Evolutionary conservation across 2,329 filamentous ascomycete genomes (phyloP).

Genomic region (Arthrobotrys pseudoclavata): DNA sequence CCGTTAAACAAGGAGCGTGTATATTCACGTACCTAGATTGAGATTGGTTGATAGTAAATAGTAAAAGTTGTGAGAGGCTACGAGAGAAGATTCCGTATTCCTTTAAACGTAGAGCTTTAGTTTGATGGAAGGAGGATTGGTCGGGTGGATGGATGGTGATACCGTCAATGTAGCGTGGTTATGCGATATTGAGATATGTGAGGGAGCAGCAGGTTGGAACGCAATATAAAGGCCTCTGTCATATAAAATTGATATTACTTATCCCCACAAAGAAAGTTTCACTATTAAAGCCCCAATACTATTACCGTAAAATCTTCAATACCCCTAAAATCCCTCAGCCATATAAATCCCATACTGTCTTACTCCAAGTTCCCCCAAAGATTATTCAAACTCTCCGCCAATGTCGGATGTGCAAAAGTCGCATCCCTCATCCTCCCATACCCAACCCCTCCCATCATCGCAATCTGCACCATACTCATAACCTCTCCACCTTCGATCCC

Average conservation of each 20-base stretch:
- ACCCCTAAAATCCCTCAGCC: too few species aligned
- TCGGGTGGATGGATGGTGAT: neutral
- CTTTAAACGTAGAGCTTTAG: neutral
- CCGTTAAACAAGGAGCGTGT: too few species aligned
- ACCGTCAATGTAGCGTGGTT: neutral
- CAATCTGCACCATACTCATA: conserved; percentile 71
- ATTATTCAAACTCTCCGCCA: conserved; percentile 71
- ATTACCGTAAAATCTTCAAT: too few species aligned
- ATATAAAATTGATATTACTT: too few species aligned
- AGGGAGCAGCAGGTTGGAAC: too few species aligned
- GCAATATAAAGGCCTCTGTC: too few species aligned
- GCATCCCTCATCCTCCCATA: conserved; percentile 69
- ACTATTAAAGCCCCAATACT: too few species aligned
- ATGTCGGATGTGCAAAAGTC: conserved; percentile 70
- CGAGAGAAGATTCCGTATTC: neutral
- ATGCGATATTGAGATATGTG: neutral
- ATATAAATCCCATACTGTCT: too few species aligned
- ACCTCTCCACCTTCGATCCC: conserved; percentile 71
- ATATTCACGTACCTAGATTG: too few species aligned
- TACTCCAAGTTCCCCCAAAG: conserved; percentile 68
- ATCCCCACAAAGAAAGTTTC: too few species aligned
- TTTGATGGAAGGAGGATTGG: neutral
- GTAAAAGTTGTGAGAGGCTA: neutral
- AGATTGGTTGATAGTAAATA: too few species aligned
- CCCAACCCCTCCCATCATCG: conserved; percentile 69